Conservation (phyloP, 2,329 filamentous ascomycete species). For the Xenosphaeropsis pyriputrescens region DNA sequence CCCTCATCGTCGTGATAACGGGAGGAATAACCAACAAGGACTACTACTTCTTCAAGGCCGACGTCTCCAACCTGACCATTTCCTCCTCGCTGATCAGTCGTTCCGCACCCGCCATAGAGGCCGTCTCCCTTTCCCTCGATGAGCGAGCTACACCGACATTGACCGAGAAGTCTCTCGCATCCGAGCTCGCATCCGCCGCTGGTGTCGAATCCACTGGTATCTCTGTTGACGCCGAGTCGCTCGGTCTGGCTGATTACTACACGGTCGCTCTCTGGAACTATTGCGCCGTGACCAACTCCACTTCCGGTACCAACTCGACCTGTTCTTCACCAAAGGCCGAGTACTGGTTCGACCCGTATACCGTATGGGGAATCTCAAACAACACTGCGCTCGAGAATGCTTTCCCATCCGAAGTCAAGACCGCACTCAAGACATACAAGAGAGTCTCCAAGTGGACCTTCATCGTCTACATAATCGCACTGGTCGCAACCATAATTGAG, state of each 20-base stretch:
- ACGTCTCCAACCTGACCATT: conserved; percentile 40
- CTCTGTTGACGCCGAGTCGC: conserved; percentile 40
- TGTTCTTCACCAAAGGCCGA: conserved; percentile 61
- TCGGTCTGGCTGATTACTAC: conserved; percentile 58
- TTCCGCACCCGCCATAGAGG: neutral
- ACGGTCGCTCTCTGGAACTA: conserved; percentile 76
- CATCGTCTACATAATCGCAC: conserved; percentile 62
- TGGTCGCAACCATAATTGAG: conserved; percentile 54
- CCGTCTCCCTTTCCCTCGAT: neutral
- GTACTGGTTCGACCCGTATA: conserved; percentile 5
- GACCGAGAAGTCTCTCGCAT: neutral
- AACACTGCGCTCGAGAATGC: neutral
- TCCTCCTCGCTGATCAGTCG: conserved; percentile 10
- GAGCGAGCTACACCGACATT: neutral
- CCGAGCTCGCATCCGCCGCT: neutral
- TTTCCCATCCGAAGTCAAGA: conserved; percentile 31
- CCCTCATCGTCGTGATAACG: conserved; percentile 42
- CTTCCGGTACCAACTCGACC: conserved; percentile 29
- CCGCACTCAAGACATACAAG: conserved; percentile 58
- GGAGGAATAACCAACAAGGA: conserved; percentile 39
- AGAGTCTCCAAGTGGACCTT: conserved; percentile 70
- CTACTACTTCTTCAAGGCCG: conserved; percentile 43
- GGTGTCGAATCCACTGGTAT: conserved; percentile 4
- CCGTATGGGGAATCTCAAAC: neutral
- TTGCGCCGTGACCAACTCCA: conserved; percentile 37